Base-by-base conservation (phyloP, 2,329 filamentous ascomycete genomes). In the Fusarium sp. region DNA sequence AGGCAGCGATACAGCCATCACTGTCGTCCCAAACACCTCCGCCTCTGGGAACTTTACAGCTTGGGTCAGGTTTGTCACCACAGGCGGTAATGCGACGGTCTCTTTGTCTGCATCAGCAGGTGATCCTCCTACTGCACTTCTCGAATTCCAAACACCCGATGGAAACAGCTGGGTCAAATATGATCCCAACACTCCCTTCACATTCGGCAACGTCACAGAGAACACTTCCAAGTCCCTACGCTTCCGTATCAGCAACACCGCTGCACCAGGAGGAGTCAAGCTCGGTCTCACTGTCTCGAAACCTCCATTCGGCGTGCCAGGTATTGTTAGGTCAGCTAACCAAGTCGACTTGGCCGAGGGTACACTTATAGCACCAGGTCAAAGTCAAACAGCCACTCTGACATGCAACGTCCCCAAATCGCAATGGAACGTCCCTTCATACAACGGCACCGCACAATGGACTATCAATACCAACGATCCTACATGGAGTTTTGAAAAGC, bases 251-350 rank as follows among this genome's bases (percentile, higher is more conserved):
- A 87, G 83, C 38, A 90, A 89, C 73, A 80, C 76, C 3, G 87
- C 85, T 7, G 76, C 80, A 0, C 52, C 77, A 0, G 84, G 83
- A 4, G 82, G 82, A 8, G 83, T 86, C 15, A 78, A 78, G 2
- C 80, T 89, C 3, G 86, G 84, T 0, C 77, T 89, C 16, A 89
- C 87, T 0, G 86, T 90, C 4, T 90, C 88, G 0, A 90, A 90
- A 73, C 87, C 87, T 6, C 88, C 88, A 0, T 89, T 87, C 56
- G 87, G 86, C 16, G 80, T 87, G 5, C 71, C 78, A n/a, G 85
- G 86, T 5, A 83, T 89, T 24, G 82, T 90, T 42, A 81, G 83
- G 22, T 85, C 87, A 1, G 81, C 80, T 15, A 90, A 89, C 73
- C 82, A 85, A 20, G 81, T 88, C 11, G 88, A 89, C 50, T 82